Evolutionary conservation across 1,284 basidiomycete genomes (phyloP), one percentile per base, ranked within the genome.

Genomic region (Trichosporon sp.): DNA sequence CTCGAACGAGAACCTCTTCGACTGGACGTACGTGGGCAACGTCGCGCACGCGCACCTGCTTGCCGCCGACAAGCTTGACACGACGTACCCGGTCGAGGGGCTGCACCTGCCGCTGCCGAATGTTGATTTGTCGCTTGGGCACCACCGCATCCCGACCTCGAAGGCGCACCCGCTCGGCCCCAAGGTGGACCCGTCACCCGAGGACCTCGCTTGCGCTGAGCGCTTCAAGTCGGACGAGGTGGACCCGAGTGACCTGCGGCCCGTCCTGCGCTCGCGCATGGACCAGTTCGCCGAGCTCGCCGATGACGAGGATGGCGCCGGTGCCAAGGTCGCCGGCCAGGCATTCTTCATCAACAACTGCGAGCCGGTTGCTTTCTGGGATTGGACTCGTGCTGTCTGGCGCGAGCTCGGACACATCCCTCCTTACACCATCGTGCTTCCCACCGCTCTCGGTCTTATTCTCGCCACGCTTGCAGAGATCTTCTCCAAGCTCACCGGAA

Each of bases 271-370:
- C 59, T 81, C 75, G 63, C 78, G 69, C 68, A 84, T 83, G 78
- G 85, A 86, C 75, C 83, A 83, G 64, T 85, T 84, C 73, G 78
- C 78, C 66, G 74, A 79, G 66, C 81, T 85, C 46, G 70, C 75
- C 16, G 69, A 74, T 60, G 64, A 56, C 36, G 69, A 70, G 11
- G 73, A 71, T 11, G 66, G 65, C 9, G 62, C 63, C 1, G 69
- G 65, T 11, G 70, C 59, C 73, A 77, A 3, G 82, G 90, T 97
- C 36, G 94, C 92, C 3, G 96, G 96, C 0, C 90, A 98, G 78
- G 91, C 85, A 0, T 99, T 96, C 83, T 96, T 95, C 83, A 92
- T 99, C 81, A 96, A 95, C 66, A 98, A 98, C 76, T 94, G 95
- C 68, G 95, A 98, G 78, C 95, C 95, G 1, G 85, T 90, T 64